Percentiles rank a stretch among this genome's conserved stretches.
These are phyloP conservation scores for Cladorrhinum sp. DNA, from an alignment of 2,329 filamentous ascomycete species.

Conservation along the genomic window DNA sequence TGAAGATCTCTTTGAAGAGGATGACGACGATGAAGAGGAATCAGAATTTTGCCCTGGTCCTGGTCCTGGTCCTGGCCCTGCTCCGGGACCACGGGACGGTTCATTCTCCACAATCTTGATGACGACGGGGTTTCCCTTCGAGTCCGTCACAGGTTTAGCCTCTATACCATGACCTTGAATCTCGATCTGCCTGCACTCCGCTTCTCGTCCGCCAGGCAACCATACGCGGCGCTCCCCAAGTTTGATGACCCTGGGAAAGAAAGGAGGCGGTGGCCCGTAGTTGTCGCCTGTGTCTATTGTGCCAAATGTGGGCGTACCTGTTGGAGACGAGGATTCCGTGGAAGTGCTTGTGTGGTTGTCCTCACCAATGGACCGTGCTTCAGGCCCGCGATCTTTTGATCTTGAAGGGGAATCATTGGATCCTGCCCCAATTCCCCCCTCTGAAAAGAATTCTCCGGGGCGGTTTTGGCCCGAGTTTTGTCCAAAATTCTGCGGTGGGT, in stretches of 20 bases:
- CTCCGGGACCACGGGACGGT: constrained; percentile 6
- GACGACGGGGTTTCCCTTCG: constrained; percentile 39
- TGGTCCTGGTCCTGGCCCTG: background rate
- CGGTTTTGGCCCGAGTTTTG: background rate
- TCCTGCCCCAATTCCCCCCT: background rate
- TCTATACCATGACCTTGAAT: constrained; percentile 40
- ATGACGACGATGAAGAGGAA: background rate
- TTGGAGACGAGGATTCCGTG: background rate
- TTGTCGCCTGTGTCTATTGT: constrained; percentile 20
- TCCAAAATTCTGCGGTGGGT: background rate
- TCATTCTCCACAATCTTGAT: constrained; percentile 45
- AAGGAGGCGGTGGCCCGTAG: constrained; percentile 27
- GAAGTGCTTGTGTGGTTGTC: background rate
- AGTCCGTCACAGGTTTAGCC: constrained; percentile 36
- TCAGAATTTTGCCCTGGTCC: background rate
- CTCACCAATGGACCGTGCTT: background rate
- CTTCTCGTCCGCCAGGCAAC: constrained; percentile 31
- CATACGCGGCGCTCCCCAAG: constrained; percentile 51
- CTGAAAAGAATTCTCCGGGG: background rate
- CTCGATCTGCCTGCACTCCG: constrained; percentile 49
- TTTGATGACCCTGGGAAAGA: constrained; percentile 54
- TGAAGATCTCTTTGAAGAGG: constrained; percentile 7
- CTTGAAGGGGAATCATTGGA: background rate
- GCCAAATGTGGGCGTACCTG: constrained; percentile 18
- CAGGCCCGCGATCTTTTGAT: background rate